Evolutionary conservation across 1,139 yeast genomes (phyloP).

Genomic region (Pichia sp.): DNA sequence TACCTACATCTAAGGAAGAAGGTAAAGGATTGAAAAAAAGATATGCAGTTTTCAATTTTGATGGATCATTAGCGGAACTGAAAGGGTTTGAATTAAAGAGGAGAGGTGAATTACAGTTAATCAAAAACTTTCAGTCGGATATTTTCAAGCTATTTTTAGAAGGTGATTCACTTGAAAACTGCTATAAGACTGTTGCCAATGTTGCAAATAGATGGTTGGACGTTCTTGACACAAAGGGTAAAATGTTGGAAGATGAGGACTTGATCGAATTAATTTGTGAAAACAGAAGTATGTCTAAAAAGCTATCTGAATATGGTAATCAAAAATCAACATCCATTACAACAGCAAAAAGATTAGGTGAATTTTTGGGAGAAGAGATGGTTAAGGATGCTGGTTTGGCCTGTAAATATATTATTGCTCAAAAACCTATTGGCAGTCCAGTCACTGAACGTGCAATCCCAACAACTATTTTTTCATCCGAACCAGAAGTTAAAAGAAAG

Average conservation of each 20-base stretch:
- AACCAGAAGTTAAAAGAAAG: conserved; percentile 46
- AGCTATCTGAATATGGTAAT: conserved; percentile 78
- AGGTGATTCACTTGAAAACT: conserved; percentile 68
- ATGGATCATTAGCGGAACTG: conserved; percentile 88
- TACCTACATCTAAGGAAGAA: conserved; percentile 96
- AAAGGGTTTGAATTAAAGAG: conserved; percentile 96
- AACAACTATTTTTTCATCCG: conserved; percentile 90
- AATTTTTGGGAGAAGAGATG: conserved; percentile 95
- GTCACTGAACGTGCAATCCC: conserved; percentile 97
- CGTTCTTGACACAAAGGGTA: conserved; percentile 81
- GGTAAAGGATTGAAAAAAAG: conserved; percentile 94
- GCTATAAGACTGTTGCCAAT: conserved; percentile 83
- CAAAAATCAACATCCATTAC: conserved; percentile 95
- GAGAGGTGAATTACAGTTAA: conserved; percentile 90
- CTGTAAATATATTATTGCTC: conserved; percentile 87
- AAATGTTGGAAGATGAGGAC: conserved; percentile 88
- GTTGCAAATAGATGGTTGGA: conserved; percentile 97
- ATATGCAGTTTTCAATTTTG: conserved; percentile 94
- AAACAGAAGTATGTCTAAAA: conserved; percentile 90
- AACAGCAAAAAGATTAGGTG: conserved; percentile 88
- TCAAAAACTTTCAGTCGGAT: conserved; percentile 93
- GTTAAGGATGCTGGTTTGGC: conserved; percentile 95
- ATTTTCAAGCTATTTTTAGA: conserved; percentile 85
- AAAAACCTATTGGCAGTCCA: conserved; percentile 77
- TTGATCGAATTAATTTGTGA: conserved; percentile 92